Evolutionary conservation across 169 alveolate genomes (phyloP).

Genomic region (Babesia divergens): DNA sequence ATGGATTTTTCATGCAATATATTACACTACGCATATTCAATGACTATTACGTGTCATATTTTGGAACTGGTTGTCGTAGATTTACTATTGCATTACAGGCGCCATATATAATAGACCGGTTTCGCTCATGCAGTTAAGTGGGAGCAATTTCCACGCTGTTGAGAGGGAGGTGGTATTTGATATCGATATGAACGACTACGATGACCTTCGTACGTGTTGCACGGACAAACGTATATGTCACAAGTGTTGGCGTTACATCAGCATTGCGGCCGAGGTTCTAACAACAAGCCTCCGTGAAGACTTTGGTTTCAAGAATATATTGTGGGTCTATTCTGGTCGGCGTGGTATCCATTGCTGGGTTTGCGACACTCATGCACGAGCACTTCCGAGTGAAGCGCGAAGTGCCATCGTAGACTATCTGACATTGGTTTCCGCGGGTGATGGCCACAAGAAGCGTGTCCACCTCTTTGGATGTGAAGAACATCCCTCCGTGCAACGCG

Average conservation of each 20-base stretch:
- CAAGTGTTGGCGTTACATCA: conserved; percentile 92
- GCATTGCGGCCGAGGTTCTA: conserved; percentile 76
- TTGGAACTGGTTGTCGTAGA: too few species aligned
- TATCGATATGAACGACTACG: conserved; percentile 98
- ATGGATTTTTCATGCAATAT: too few species aligned
- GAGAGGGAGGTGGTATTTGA: conserved; percentile 93
- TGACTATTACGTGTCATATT: too few species aligned
- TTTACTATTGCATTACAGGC: conserved; percentile 93
- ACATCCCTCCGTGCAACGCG: conserved; percentile 49
- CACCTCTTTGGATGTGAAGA: conserved; percentile 37
- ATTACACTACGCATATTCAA: too few species aligned
- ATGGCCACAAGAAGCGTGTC: conserved; percentile 69
- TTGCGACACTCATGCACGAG: conserved; percentile 81
- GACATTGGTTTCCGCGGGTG: conserved; percentile 66
- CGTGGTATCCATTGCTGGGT: conserved; percentile 99
- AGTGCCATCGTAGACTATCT: conserved; percentile 74
- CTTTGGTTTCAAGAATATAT: conserved; percentile 90
- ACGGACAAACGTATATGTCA: conserved; percentile 91
- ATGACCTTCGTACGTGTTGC: conserved; percentile 97
- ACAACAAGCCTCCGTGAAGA: conserved; percentile 85
- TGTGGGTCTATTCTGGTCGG: conserved; percentile 97
- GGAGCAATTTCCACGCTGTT: conserved; percentile 67
- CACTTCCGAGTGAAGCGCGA: conserved; percentile 73
- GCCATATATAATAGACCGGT: conserved; percentile 89
- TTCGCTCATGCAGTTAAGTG: conserved; percentile 74